These are phyloP conservation scores for Agrostemma githago DNA, from an alignment of 148 eudicot genomes.

Conservation along the genomic window DNA sequence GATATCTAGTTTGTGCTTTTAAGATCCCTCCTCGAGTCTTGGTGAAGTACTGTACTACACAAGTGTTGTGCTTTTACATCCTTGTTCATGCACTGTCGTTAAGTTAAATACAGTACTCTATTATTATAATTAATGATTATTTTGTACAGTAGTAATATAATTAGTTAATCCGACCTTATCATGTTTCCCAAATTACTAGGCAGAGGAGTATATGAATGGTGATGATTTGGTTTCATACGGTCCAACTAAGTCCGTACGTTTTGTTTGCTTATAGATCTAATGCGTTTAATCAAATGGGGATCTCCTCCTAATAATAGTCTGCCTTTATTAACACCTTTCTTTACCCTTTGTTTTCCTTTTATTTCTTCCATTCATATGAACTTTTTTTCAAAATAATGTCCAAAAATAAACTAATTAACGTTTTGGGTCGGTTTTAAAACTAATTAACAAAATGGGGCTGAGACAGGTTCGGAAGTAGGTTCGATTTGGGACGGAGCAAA, in stretches of 20 bases:
- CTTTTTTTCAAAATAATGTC: too few relatives aligned
- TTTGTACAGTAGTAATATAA: too few relatives aligned
- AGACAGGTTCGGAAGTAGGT: too few relatives aligned
- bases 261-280: slow-evolving; percentile 10
- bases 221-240: neutral
- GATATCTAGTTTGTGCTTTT: slow-evolving; percentile 15
- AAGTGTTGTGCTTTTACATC: slow-evolving; percentile 1
- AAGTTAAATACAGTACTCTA: too few relatives aligned
- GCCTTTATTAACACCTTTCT: too few relatives aligned
- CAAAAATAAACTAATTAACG: too few relatives aligned
- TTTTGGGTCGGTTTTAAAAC: too few relatives aligned
- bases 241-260: slow-evolving; percentile 3
- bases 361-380: too few relatives aligned
- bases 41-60: neutral
- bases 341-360: too few relatives aligned
- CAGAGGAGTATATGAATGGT: neutral
- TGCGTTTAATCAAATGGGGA: slow-evolving; percentile 1
- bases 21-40: slow-evolving; percentile 30
- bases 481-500: too few relatives aligned
- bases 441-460: too few relatives aligned
- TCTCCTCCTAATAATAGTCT: neutral
- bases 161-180: slow-evolving; percentile 17
- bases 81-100: slow-evolving; percentile 26
- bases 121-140: neutral
- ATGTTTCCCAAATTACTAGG: neutral